phyloP scores from a whole-genome alignment of 2,329 filamentous ascomycete genomes.

The Neopestalotiopsis sp. region DNA sequence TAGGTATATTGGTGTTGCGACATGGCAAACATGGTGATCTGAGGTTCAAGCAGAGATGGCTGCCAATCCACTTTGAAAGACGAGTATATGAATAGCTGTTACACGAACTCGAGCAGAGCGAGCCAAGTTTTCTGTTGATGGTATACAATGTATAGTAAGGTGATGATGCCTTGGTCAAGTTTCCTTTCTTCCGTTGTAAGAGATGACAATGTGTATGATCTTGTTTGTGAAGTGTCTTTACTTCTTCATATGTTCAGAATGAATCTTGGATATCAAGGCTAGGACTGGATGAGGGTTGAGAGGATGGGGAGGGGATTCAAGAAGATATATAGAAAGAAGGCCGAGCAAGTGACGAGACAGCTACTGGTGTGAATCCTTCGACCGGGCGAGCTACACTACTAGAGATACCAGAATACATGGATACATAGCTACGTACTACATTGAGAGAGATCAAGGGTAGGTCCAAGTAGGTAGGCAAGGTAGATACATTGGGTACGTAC shows the following conservation, averaged over 20 bases:
- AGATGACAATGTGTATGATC: background rate
- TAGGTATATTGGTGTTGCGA: constrained; percentile 50
- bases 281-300: background rate
- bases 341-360: background rate
- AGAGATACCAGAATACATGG: background rate
- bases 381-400: background rate
- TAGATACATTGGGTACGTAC: too few species aligned
- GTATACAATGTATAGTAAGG: constrained; percentile 1
- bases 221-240: background rate
- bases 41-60: background rate
- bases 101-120: background rate
- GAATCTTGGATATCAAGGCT: background rate
- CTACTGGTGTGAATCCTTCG: background rate
- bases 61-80: background rate
- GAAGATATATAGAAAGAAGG: constrained; percentile 6
- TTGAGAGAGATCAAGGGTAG: too few species aligned
- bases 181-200: background rate
- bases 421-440: constrained; percentile 1
- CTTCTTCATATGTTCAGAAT: background rate
- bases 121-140: background rate
- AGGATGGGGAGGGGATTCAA: background rate
- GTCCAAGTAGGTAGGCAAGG: too few species aligned
- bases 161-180: constrained; percentile 12
- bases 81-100: constrained; percentile 2
- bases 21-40: constrained; percentile 47